phyloP scores from a whole-genome alignment of 1,284 basidiomycete species.

The Tilletia indica region DNA sequence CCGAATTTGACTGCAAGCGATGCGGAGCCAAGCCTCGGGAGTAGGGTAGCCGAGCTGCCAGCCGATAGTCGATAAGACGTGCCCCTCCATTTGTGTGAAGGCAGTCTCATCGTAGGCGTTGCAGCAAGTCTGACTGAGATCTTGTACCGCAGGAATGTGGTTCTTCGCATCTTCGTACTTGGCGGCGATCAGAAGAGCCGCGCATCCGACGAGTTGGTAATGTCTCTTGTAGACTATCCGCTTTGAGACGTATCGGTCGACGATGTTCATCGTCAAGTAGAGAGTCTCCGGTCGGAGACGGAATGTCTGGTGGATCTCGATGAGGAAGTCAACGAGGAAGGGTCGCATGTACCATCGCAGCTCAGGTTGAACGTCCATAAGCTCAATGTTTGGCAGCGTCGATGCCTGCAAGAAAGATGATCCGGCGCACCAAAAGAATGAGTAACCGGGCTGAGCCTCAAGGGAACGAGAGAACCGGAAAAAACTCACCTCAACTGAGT shows the following conservation, averaged over 20 bases:
- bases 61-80: constrained; percentile 90
- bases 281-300: constrained; percentile 93
- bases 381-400: constrained; percentile 79
- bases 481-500: constrained; percentile 86
- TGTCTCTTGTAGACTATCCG: constrained; percentile 98
- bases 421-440: not conserved
- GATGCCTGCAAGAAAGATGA: constrained; percentile 62
- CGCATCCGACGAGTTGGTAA: constrained; percentile 97
- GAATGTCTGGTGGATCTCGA: constrained; percentile 91
- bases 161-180: constrained; percentile 99
- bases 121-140: constrained; percentile 89
- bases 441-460: not conserved
- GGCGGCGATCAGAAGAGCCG: constrained; percentile 96
- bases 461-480: too few species aligned
- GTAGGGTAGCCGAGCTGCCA: constrained; percentile 98
- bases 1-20: constrained; percentile 55
- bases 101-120: constrained; percentile 93
- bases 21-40: constrained; percentile 91
- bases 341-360: constrained; percentile 86
- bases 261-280: constrained; percentile 96
- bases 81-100: constrained; percentile 75
- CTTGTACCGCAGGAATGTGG: constrained; percentile 89
- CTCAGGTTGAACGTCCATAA: constrained; percentile 98
- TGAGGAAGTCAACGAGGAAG: constrained; percentile 95
- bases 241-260: constrained; percentile 97